A percentile compares a stretch with the other conserved stretches of the same genome.
Evolutionary conservation across 225 moss, liverwort and hornwort genomes (phyloP).

Genomic region (Anthoceros angustus): DNA sequence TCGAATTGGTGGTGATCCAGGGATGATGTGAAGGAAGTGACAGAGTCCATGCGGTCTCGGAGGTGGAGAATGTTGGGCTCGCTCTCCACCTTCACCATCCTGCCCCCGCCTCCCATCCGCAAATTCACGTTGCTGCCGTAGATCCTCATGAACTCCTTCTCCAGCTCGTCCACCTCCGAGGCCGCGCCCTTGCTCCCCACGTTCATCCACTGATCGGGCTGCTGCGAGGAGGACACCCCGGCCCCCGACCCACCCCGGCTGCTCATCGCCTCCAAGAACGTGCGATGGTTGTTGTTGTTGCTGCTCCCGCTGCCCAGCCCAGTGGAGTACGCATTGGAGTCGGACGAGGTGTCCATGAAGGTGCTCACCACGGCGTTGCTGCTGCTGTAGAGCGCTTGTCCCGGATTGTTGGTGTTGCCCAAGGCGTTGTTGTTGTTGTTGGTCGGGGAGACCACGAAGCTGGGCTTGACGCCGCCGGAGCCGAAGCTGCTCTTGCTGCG

Average conservation of each 20-base stretch:
- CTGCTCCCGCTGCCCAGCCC: not conserved
- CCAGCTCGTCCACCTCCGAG: not conserved
- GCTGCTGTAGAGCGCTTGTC: not conserved
- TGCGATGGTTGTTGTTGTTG: not conserved
- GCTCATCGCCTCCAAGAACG: conserved; percentile 3
- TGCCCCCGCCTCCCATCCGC: not conserved
- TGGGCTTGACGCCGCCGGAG: not conserved
- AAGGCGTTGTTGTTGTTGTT: not conserved
- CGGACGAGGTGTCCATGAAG: not conserved
- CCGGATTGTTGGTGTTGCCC: not conserved
- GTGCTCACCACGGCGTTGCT: not conserved
- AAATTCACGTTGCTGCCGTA: not conserved
- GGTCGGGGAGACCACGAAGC: not conserved
- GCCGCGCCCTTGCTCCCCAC: not conserved
- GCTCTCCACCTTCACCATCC: not conserved
- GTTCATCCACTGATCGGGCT: not conserved
- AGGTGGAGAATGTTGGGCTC: not conserved
- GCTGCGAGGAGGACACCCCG: not conserved
- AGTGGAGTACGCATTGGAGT: not conserved
- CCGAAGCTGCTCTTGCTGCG: not conserved
- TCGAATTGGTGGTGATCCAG: not conserved
- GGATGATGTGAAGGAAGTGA: no score
- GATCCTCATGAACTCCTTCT: conserved; percentile 2
- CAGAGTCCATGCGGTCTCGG: no score
- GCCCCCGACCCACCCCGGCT: not conserved